Evolutionary conservation across 2,329 filamentous ascomycete genomes (phyloP), one percentile per base, ranked within the genome.

Genomic region (Phoma sp.): DNA sequence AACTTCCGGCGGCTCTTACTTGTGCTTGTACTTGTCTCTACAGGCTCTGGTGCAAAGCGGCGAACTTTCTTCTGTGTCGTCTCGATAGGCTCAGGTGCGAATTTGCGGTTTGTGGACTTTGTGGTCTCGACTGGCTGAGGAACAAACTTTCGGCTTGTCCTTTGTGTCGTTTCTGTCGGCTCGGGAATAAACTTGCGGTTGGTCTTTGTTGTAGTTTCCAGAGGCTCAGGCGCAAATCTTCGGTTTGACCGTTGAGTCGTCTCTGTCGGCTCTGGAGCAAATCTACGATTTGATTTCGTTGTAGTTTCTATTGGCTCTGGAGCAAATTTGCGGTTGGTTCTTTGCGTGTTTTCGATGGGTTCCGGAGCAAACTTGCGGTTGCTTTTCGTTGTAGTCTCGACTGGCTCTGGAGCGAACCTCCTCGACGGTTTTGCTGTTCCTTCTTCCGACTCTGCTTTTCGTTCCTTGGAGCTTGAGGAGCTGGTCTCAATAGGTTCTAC

Each of bases 81-180:
- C 51, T 78, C 76, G n/a, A 77, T 61, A 9, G 77, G 75, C 48
- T 79, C 66, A 15, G 75, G 71, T 15, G 67, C 68, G 52, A 72
- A 74, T 27, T 60, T 86, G 44, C 85, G 83, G 29, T 83, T 84
- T 25, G 83, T 84, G 27, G 52, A 64, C 33, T 50, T 55, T 2
- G 84, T 88, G 8, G 89, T 91, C 74, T 93, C 90, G 60, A 93
- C 85, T 15, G 88, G 88, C 51, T 89, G 82, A 32, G 88, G 88
- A 33, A 80, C 81, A 76, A 91, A 91, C 64, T 85, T 85, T 22
- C 61, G 52, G 27, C 82, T 84, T 36, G 82, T 67, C 37, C 47
- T 68, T 25, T 57, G 58, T 0, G 63, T 64, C 5, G 66, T 73
- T 35, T 74, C 71, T 21, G 64, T 45, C 15, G 67, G 64, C 45